Base-by-base conservation (phyloP, 2,329 filamentous ascomycete genomes). In the Colletotrichum coccodes region DNA sequence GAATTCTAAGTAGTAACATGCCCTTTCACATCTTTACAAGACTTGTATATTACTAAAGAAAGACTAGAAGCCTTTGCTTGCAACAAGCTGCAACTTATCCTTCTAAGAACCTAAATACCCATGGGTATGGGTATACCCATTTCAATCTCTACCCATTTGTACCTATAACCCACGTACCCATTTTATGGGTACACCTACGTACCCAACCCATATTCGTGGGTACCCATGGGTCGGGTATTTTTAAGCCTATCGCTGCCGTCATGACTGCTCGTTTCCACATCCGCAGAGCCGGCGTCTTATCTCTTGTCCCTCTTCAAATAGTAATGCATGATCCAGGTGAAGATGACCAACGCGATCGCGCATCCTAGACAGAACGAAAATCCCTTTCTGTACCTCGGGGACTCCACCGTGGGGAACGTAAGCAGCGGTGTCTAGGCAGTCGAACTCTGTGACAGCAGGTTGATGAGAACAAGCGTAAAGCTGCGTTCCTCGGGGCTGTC, bases 371-470 rank as follows among this genome's bases (percentile, higher is more conserved):
- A 68, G 16, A 68, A 89, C 78, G 8, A 87, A 50, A 79, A 84
- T 1, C 83, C 83, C 60, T 84, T 84, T 0, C 78, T 76, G 61
- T 78, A 85, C 2, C 79, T 71, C 2, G 83, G 83, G 0, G 78
- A 79, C 67, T 85, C 81, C 2, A 82, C 78, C 0, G 82, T 85
- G 0, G 77, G 78, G 70, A 87, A 90, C 0, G 83, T 81, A 3
- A 89, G 72, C 6, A 89, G 71, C 3, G 83, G 83, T 3, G 85
- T 89, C 87, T 86, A 89, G 0, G 84, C 86, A 79, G 58, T 87
- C 84, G 34, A 87, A 78, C 2, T 85, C 86, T 89, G 0, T 85
- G 85, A 0, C 84, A 87, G 72, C 88, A 60, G 34, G 21, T 59
- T 60, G 28, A 65, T 65, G 11, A 65, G 53, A 4, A 60, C 56